phyloP scores from a whole-genome alignment of 1,139 yeast genomes.

The Saccharomyces pastorianus region DNA sequence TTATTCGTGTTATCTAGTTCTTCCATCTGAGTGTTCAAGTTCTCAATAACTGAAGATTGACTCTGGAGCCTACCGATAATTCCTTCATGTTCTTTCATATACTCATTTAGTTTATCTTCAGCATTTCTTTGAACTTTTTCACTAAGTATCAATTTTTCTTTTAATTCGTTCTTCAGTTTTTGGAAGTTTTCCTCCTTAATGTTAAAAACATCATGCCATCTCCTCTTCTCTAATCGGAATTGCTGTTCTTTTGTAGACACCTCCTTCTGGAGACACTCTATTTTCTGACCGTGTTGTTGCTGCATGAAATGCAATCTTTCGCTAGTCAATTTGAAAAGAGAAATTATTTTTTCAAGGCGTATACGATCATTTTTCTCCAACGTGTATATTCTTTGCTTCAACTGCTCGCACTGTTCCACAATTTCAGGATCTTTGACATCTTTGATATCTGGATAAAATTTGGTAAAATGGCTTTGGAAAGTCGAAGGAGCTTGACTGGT shows the following conservation, averaged over 20 bases:
- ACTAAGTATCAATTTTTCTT: neutral
- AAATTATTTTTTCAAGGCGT: neutral
- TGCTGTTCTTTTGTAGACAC: neutral
- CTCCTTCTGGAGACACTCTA: neutral
- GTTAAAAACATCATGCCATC: neutral
- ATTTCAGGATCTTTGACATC: neutral
- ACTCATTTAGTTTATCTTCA: neutral
- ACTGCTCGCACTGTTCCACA: neutral
- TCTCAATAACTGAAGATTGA: neutral
- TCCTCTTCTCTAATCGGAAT: neutral
- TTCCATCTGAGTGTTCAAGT: neutral
- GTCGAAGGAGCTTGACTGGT: neutral
- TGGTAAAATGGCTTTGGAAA: neutral
- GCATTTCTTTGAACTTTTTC: neutral
- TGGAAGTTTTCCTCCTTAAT: neutral
- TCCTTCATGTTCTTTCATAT: neutral
- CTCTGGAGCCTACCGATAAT: neutral
- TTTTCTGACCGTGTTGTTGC: neutral
- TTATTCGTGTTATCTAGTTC: neutral
- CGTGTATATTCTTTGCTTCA: neutral
- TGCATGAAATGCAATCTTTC: neutral
- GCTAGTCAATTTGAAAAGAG: neutral
- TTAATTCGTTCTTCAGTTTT: constrained; percentile 1
- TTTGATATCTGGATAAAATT: neutral
- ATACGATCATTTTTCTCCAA: neutral